A percentile compares a stretch with the other conserved stretches of the same genome.
These are phyloP conservation scores for Macrolepiota dolichaula DNA, from an alignment of 768 basidiomycete genomes.

Conservation along the genomic window DNA sequence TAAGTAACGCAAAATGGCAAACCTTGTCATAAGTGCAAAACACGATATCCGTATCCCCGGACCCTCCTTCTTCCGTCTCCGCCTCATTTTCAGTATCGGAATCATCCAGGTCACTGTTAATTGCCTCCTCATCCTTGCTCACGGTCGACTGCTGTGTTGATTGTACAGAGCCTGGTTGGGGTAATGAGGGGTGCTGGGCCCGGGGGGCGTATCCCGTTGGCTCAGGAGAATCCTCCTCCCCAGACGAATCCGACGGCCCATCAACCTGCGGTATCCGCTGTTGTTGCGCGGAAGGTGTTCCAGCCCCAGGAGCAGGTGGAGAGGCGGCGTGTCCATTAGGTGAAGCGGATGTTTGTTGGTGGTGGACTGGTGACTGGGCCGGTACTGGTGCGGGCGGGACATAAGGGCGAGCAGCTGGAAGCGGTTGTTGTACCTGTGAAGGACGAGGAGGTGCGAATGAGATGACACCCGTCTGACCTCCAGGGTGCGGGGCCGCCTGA, in stretches of 20 bases:
- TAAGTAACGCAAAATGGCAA: slow-evolving; percentile 1
- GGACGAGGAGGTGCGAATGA: slow-evolving; percentile 40
- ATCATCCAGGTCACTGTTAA: slow-evolving; percentile 96
- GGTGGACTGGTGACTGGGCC: neutral
- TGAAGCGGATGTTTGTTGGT: slow-evolving; percentile 9
- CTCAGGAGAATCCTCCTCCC: slow-evolving; percentile 59
- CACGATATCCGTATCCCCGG: slow-evolving; percentile 84
- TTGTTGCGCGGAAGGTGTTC: slow-evolving; percentile 21
- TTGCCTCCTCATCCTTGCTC: slow-evolving; percentile 67
- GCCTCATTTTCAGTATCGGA: slow-evolving; percentile 86
- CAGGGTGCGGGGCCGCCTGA: slow-evolving; percentile 39
- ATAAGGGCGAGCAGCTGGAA: slow-evolving; percentile 12
- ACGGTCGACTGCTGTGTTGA: slow-evolving; percentile 29
- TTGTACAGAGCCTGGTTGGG: slow-evolving; percentile 49
- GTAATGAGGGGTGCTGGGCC: slow-evolving; percentile 70
- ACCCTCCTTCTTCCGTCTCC: slow-evolving; percentile 73
- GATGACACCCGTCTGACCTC: slow-evolving; percentile 56
- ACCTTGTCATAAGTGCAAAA: slow-evolving; percentile 99
- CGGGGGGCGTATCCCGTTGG: slow-evolving; percentile 67
- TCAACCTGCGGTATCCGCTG: slow-evolving; percentile 74
- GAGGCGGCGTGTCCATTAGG: slow-evolving; percentile 13
- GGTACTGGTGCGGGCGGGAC: slow-evolving; percentile 8
- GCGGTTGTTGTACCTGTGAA: slow-evolving; percentile 22
- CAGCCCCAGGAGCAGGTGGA: slow-evolving; percentile 7
- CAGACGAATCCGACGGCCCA: slow-evolving; percentile 72